Evolutionary conservation across 768 basidiomycete species (phyloP).

Genomic region (Boletus tylopilopsis): DNA sequence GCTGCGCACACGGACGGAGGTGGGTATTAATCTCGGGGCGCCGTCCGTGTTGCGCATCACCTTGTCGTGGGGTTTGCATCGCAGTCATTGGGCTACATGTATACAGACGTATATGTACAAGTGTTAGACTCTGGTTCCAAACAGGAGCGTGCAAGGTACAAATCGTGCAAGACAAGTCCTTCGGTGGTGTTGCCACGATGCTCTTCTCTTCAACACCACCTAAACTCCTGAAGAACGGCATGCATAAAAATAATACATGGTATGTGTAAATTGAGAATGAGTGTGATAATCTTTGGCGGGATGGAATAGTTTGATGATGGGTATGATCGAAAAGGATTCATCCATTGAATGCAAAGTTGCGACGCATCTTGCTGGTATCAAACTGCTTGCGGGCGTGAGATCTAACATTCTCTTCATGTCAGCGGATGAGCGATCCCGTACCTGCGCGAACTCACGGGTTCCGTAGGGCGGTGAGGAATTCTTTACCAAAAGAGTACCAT

Average conservation of each 20-base stretch:
- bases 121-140: too few species aligned
- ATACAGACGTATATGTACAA: too few species aligned
- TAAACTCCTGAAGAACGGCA: neutral
- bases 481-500: constrained; percentile 16
- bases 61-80: too few species aligned
- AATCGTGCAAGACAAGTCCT: too few species aligned
- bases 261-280: constrained; percentile 3
- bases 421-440: neutral
- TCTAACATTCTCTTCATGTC: constrained; percentile 1
- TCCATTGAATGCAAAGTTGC: constrained; percentile 32
- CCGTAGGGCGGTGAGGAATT: constrained; percentile 18
- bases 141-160: too few species aligned
- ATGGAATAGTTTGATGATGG: neutral
- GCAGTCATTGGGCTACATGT: constrained; percentile 1
- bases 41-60: neutral
- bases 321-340: neutral
- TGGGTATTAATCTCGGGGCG: constrained; percentile 24
- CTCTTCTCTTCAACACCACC: too few species aligned
- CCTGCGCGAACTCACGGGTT: constrained; percentile 12
- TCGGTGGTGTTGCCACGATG: too few species aligned
- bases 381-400: constrained; percentile 10
- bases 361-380: constrained; percentile 25
- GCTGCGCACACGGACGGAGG: constrained; percentile 60
- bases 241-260: constrained; percentile 7
- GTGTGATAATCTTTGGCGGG: neutral